phyloP scores from a whole-genome alignment of 495 filamentous ascomycete species.

The Apodospora peruviana region DNA sequence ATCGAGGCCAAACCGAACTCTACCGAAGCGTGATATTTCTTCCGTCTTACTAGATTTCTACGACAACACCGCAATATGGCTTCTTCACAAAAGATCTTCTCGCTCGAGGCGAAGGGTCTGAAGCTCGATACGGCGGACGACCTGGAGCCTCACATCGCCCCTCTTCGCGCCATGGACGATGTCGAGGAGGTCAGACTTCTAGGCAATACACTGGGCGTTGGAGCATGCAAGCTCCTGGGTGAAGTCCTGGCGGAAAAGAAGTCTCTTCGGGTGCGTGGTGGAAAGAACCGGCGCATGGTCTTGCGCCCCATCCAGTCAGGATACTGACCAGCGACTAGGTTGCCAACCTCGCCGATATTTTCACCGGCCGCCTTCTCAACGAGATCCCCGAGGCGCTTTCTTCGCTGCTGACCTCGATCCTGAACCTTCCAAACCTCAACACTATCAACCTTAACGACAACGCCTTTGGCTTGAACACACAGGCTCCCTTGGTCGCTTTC shows the following conservation, averaged over 20 bases:
- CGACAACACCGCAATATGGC: slow-evolving; percentile 34
- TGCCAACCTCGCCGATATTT: slow-evolving; percentile 93
- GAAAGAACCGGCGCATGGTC: not conserved
- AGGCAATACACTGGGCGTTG: slow-evolving; percentile 88
- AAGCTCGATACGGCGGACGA: slow-evolving; percentile 86
- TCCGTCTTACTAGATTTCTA: too few relatives aligned
- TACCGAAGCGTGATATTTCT: not conserved
- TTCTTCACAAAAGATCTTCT: slow-evolving; percentile 62
- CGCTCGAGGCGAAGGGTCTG: slow-evolving; percentile 81
- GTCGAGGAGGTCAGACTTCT: slow-evolving; percentile 78
- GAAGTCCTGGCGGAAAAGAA: slow-evolving; percentile 74
- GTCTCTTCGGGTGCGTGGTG: slow-evolving; percentile 56
- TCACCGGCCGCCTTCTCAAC: slow-evolving; percentile 86
- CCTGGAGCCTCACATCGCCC: slow-evolving; percentile 76
- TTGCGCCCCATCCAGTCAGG: too few relatives aligned
- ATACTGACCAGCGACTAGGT: slow-evolving; percentile 42
- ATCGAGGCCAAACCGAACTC: not conserved
- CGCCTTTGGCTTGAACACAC: slow-evolving; percentile 91
- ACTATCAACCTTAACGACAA: slow-evolving; percentile 97
- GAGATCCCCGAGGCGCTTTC: slow-evolving; percentile 90
- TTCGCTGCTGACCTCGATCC: slow-evolving; percentile 76
- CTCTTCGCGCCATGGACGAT: slow-evolving; percentile 61
- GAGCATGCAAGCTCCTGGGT: slow-evolving; percentile 77
- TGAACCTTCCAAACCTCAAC: slow-evolving; percentile 74
- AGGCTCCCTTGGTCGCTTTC: slow-evolving; percentile 78